Evolutionary conservation across 2,329 filamentous ascomycete species (phyloP), one percentile per base, ranked within the genome.

Genomic region (Neofusicoccum kwambonambiense): DNA sequence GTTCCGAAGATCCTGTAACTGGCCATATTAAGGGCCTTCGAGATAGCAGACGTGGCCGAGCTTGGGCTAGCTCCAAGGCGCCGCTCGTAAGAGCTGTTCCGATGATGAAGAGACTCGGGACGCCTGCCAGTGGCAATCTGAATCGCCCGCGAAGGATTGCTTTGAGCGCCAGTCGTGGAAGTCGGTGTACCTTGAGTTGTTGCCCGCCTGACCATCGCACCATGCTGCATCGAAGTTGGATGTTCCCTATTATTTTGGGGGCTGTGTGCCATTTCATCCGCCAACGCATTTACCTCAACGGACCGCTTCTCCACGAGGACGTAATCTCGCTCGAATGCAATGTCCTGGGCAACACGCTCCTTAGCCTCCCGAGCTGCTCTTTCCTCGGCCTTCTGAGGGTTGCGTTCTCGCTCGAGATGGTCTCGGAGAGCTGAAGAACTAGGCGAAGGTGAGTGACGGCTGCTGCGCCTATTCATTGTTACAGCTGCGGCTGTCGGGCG

Each of bases 231-330:
- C 47, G 85, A 82, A 35, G 79, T 74, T 27, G 77, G 74, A 22
- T 76, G 75, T 41, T 82, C 77, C 68, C 84, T 76, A 66, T 83
- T 75, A 27, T 71, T 71, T 57, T 88, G 88, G 54, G 91, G 90
- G 72, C 91, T 94, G 61, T 93, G 90, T 50, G 92, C 93, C 74
- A 99, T 82, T 78, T 98, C 94, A 77, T 99, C 95, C 22, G 95
- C 95, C 72, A 99, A 90, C 2, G 95, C 95, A 76, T 99, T 98
- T 58, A 99, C 94, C 76, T 98, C 94, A 11, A 99, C 93, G 19
- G 93, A 90, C 69, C 90, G 89, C 81, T 97, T 97, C 80, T 99
- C 95, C 12, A 99, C 92, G 31, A 98, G 84, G 19, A 99, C 94
- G 72, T 98, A 99, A 69, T 98, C 95, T 69, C 94, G 88, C 74